Percentiles rank a stretch among this genome's conserved stretches.
Evolutionary conservation across 2,329 filamentous ascomycete species (phyloP).

Genomic region (Exophiala aquamarina): DNA sequence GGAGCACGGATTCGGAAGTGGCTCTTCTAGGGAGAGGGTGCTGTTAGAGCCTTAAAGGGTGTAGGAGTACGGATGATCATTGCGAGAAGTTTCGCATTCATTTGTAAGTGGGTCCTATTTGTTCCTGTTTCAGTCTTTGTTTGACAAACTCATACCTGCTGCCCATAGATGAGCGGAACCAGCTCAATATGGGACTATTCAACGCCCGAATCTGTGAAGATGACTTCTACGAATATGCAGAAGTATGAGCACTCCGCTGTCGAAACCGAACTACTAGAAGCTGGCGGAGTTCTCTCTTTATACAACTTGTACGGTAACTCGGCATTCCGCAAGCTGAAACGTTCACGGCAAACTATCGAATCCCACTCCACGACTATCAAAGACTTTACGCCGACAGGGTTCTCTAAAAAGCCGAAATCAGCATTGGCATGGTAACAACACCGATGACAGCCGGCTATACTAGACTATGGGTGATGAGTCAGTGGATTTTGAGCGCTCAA

Average conservation of each 20-base stretch:
- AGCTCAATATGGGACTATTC: slow-evolving; percentile 1
- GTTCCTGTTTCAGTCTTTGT: neutral
- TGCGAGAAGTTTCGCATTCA: slow-evolving; percentile 47
- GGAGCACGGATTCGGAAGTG: slow-evolving; percentile 46
- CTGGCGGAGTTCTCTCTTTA: neutral
- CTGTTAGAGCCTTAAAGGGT: slow-evolving; percentile 40
- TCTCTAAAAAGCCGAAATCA: too few species aligned
- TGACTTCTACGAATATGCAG: slow-evolving; percentile 1
- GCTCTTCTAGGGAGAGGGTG: slow-evolving; percentile 47
- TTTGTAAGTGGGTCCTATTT: slow-evolving; percentile 33
- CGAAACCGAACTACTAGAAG: neutral
- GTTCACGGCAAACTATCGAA: neutral
- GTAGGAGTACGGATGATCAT: slow-evolving; percentile 44
- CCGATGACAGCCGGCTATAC: too few species aligned
- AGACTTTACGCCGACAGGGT: too few species aligned
- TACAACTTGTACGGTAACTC: neutral
- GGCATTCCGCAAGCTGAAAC: neutral
- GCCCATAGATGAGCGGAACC: slow-evolving; percentile 1
- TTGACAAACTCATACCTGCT: neutral
- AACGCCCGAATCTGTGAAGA: neutral
- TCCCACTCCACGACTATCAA: too few species aligned
- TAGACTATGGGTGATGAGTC: too few species aligned
- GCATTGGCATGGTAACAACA: too few species aligned
- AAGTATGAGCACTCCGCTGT: neutral
- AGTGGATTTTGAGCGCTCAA: too few species aligned